Percentiles rank a stretch among this genome's conserved stretches.
Evolutionary conservation across 2,329 filamentous ascomycete genomes (phyloP).

Genomic region (Scytalidium sp.): DNA sequence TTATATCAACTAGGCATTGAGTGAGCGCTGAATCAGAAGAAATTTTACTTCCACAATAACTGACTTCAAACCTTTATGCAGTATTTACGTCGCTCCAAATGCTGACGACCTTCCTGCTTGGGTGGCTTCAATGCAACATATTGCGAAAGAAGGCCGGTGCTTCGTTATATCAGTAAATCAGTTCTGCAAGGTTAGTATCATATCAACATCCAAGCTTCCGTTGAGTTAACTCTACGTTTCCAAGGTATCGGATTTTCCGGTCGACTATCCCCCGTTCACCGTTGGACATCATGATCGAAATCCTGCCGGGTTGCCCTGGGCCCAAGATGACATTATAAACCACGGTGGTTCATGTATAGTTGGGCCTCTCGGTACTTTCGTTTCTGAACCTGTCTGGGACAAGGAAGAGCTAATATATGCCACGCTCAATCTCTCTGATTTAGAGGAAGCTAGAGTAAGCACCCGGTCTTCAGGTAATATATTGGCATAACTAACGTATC

Average conservation of each 20-base stretch:
- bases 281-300: conserved; percentile 34
- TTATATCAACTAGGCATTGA: conserved; percentile 40
- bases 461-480: neutral
- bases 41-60: neutral
- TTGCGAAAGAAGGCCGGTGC: conserved; percentile 42
- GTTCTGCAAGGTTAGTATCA: conserved; percentile 33
- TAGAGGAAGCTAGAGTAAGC: conserved; percentile 35
- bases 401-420: conserved; percentile 36
- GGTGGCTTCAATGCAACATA: conserved; percentile 40
- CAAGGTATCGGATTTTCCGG: conserved; percentile 34
- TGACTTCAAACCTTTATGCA: conserved; percentile 2
- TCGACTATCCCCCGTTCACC: conserved; percentile 39
- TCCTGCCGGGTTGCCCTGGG: conserved; percentile 34
- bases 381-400: conserved; percentile 38
- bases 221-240: neutral
- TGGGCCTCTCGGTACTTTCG: conserved; percentile 34
- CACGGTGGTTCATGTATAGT: conserved; percentile 39
- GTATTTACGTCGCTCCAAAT: conserved; percentile 27
- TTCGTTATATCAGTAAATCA: conserved; percentile 40
- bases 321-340: conserved; percentile 34
- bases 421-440: conserved; percentile 29
- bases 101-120: conserved; percentile 29
- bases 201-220: neutral
- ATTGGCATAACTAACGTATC: neutral
- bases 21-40: conserved; percentile 20